Conservation (phyloP, 164 flowering plant species). For the Litsea cubeba region DNA sequence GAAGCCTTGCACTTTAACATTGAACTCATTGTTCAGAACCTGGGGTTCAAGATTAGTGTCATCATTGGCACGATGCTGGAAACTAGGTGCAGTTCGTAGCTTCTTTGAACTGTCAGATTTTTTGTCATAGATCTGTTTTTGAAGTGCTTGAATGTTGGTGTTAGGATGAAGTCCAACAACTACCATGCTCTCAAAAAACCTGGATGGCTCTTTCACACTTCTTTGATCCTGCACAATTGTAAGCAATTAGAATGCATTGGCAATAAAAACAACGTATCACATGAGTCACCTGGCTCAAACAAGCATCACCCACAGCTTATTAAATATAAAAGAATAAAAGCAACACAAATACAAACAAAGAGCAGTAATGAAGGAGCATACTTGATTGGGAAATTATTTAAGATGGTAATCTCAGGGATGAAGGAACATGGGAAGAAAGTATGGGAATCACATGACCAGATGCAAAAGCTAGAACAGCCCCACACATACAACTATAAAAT, state of each 20-base stretch:
- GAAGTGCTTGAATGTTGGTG: constrained; percentile 66
- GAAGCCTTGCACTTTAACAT: background rate
- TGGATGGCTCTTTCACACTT: constrained; percentile 73
- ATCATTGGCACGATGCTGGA: constrained; percentile 56
- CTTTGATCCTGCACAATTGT: constrained; percentile 64
- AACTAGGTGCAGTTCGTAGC: constrained; percentile 45
- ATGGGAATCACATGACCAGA: background rate
- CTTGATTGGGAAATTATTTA: background rate
- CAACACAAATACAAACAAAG: background rate
- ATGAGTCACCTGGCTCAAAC: background rate
- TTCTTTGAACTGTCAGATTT: constrained; percentile 70
- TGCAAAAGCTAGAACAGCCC: background rate
- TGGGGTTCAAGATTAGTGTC: constrained; percentile 91
- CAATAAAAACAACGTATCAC: background rate
- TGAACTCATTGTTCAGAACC: constrained; percentile 33
- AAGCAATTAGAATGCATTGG: constrained; percentile 3
- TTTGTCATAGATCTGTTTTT: constrained; percentile 48
- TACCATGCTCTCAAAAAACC: constrained; percentile 95
- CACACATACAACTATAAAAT: background rate
- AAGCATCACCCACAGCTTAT: background rate
- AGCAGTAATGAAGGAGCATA: background rate
- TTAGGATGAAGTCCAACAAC: constrained; percentile 96
- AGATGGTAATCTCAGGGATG: background rate
- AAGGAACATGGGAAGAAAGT: background rate
- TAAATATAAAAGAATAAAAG: too few species aligned